These are phyloP conservation scores for Yamadazyma kitorensis DNA, from an alignment of 805 yeast species.

Conservation along the genomic window DNA sequence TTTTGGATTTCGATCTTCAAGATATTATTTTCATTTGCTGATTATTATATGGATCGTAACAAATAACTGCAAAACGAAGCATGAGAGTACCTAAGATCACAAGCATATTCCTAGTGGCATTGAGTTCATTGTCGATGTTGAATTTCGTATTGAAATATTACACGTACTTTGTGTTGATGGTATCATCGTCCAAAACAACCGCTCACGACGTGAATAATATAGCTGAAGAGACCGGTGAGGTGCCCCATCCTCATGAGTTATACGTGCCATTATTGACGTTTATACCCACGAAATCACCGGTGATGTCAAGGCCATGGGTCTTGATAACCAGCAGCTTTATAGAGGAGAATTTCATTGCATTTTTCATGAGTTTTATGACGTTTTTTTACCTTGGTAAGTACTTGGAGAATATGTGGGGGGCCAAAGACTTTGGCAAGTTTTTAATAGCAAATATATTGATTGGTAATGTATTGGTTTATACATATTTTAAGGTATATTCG, in stretches of 20 bases:
- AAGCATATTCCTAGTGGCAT: conserved; percentile 31
- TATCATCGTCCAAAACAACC: conserved; percentile 24
- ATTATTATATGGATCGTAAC: too few relatives aligned
- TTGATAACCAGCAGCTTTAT: conserved; percentile 45
- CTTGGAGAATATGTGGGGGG: conserved; percentile 66
- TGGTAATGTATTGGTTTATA: conserved; percentile 34
- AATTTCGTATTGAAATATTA: conserved; percentile 36
- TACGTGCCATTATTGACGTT: conserved; percentile 51
- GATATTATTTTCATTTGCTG: too few relatives aligned
- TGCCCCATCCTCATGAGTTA: conserved; percentile 44
- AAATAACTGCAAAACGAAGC: too few relatives aligned
- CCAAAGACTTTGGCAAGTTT: conserved; percentile 50
- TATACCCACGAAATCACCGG: conserved; percentile 43
- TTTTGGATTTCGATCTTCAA: too few relatives aligned
- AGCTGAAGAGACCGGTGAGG: conserved; percentile 32
- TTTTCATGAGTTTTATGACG: conserved; percentile 33
- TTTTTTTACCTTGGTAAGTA: conserved; percentile 57
- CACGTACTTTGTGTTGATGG: conserved; percentile 34
- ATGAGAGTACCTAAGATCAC: conserved; percentile 36
- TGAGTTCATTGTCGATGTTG: conserved; percentile 28
- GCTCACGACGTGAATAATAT: conserved; percentile 21
- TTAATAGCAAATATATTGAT: conserved; percentile 32
- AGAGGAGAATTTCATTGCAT: conserved; percentile 42
- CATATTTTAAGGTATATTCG: conserved; percentile 19
- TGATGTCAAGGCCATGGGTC: conserved; percentile 48